These are phyloP conservation scores for Rhizophlyctis rosea DNA, from an alignment of 192 early-diverging fungal species.

Conservation along the genomic window DNA sequence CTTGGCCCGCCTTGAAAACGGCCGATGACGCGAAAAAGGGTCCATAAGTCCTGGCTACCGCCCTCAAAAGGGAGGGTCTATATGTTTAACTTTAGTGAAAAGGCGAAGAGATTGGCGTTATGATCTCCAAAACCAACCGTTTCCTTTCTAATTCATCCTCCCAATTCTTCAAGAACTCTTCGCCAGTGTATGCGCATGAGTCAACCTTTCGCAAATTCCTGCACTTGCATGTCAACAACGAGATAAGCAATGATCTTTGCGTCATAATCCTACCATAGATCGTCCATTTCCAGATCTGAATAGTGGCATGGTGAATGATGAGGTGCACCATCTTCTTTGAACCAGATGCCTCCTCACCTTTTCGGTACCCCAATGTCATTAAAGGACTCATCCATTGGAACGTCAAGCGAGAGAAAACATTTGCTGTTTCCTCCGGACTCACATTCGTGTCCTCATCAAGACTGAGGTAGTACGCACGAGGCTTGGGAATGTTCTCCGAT, in stretches of 20 bases:
- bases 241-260: background rate
- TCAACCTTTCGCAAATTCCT: slow-evolving; percentile 37
- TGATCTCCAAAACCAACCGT: slow-evolving; percentile 17
- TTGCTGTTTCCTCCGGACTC: slow-evolving; percentile 75
- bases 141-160: slow-evolving; percentile 61
- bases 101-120: background rate
- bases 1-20: slow-evolving; percentile 74
- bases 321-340: no score
- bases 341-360: slow-evolving; percentile 68
- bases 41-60: slow-evolving; percentile 60
- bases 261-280: background rate
- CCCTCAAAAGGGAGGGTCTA: slow-evolving; percentile 73
- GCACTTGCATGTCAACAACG: background rate
- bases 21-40: slow-evolving; percentile 67
- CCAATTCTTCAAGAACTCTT: slow-evolving; percentile 68
- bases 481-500: slow-evolving; percentile 46
- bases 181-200: slow-evolving; percentile 55
- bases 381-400: slow-evolving; percentile 91
- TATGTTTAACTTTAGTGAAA: background rate
- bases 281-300: background rate
- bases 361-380: slow-evolving; percentile 73
- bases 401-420: slow-evolving; percentile 76
- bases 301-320: no score
- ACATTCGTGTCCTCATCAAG: slow-evolving; percentile 35
- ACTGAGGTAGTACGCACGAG: slow-evolving; percentile 28